Evolutionary conservation across 345 rosid species (phyloP), one percentile per base, ranked within the genome.

Genomic region (Boechera divaricarpa): DNA sequence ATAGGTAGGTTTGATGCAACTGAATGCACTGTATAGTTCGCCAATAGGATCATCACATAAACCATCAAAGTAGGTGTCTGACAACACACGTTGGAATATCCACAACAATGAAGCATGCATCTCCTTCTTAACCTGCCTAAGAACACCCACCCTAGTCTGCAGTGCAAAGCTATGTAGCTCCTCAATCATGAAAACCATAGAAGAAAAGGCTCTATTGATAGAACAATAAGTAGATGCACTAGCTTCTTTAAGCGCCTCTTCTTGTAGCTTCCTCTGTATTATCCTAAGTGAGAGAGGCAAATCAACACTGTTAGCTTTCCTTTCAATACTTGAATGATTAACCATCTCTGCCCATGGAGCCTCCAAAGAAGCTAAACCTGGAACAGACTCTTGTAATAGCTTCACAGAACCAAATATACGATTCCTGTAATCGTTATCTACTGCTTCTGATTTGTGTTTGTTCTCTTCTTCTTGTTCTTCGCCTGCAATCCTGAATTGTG

Each of bases 1-100:
- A 67, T 5, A 45, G 58, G 77, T 8, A 73, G 13, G 11, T 83
- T 70, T 13, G 75, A 74, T 18, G 59, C 77, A 89, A 89, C 81
- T 13, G 97, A 94, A 75, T 86, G 85, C 6, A 87, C 85, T 0
- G 85, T 83, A 79, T 83, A 91, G 71, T 88, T 91, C 0, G 97
- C 92, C 38, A 90, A 45, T 10, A 94, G 81, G 35, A 91, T 65
- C 91, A 94, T 91, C 13, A 91, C 84, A 67, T 83, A 77, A 7
- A 91, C 86, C 97, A 91, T 91, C 42, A 94, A 84, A 52, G 84
- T 84, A 1, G 98, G 97, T 0, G 97, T 87, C 16, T 78, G 89
- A 86, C 52, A 91, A 91, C 9, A 93, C 87, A 56, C 82, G 89
- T 53, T 84, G 88, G 39, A 90, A 91, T 15, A 94, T 83, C 93